Base-by-base conservation (phyloP, 768 basidiomycete species). In the Russula dissimulans region DNA sequence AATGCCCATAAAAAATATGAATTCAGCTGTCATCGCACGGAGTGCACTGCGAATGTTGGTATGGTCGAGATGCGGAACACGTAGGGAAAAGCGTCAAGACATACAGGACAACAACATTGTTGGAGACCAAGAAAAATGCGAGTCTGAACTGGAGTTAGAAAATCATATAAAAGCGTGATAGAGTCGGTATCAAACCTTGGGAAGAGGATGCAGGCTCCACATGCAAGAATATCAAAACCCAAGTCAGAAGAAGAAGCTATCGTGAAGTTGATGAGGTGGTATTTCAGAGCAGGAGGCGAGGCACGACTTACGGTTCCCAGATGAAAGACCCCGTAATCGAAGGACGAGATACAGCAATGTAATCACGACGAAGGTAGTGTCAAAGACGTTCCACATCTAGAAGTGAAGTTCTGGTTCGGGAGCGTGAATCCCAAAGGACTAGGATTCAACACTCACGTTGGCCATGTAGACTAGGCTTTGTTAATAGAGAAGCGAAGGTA, bases 311-410 rank as follows among this genome's bases (percentile, higher is more conserved):
- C 84, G 68, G 65, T 91, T 78, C 32, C 74, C 68, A 57, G 73
- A 65, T 14, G 75, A 67, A 14, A 93, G 73, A 0, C 89, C 91
- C 64, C 80, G 79, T 51, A 83, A 72, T 45, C 92, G 81, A 60
- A 91, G 72, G 7, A 71, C 77, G 3, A 87, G 69, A 69, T 90
- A 95, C 7, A 76, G 76, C 29, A 89, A 67, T 70, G 88, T 91
- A 50, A 92, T 76, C 29, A 82, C 60, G 61, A 84, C 78, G 69
- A 91, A 91, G 0, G 81, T 78, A 26, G 87, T 84, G 71, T 91
- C 93, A 66, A 95, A 92, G 5, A 83, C 86, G 68, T 93, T 95
- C 93, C 93, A 95, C 64, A 94, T 83, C 89, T 94, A 11, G 66
- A 47, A 4, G 5, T 26, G 22, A 26, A 26, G 22, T 8, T 53